Evolutionary conservation across 192 early-diverging fungal genomes (phyloP), one percentile per base, ranked within the genome.

Genomic region (Lobosporangium transversale): DNA sequence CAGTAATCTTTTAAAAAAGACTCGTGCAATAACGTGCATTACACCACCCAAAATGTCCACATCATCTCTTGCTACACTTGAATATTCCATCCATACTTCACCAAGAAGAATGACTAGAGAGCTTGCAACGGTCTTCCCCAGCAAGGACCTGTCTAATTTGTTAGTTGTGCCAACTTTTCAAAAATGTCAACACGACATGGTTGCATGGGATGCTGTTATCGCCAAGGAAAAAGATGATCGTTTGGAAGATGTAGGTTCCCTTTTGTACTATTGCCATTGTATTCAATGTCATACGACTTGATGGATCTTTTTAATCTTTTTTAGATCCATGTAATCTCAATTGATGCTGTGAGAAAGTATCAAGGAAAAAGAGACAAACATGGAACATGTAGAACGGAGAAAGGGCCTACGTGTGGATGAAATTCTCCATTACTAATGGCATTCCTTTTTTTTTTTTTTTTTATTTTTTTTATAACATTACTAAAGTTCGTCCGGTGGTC

Each of bases 121-220:
- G 50, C 79, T 97, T 43, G 79, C 78, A 5, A 79, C 87, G 10
- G 87, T 94, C 4, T 94, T 97, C 68, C 89, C 94, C 2, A 78
- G 86, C 26, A 58, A 60, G 58, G 70, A 68, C 27, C 67, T 84
- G 26, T 78, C 79, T 6, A 66, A 85, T 15, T 62, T 96, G 15
- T 42, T 94, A 30, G 85, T 98, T 21, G 86, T 98, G 4, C 94
- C 95, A 17, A 89, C 88, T 0, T 93, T 96, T 67, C 93, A 95
- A 69, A 85, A 83, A 58, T 91, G 92, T 45, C 51, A 53, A 2
- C 66, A 89, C 27, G 94, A 96, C 40, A 87, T 98, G 86, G 87
- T 94, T 26, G 91, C 89, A 35, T 86, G 91, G 43, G 86, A 84
- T 24, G 66, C 78, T 3, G 88, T 84, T 21, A 87, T 93, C 20